Evolutionary conservation across 305 asterid genomes (phyloP), one percentile per base, ranked within the genome.

Genomic region (Fraxinus ornus): DNA sequence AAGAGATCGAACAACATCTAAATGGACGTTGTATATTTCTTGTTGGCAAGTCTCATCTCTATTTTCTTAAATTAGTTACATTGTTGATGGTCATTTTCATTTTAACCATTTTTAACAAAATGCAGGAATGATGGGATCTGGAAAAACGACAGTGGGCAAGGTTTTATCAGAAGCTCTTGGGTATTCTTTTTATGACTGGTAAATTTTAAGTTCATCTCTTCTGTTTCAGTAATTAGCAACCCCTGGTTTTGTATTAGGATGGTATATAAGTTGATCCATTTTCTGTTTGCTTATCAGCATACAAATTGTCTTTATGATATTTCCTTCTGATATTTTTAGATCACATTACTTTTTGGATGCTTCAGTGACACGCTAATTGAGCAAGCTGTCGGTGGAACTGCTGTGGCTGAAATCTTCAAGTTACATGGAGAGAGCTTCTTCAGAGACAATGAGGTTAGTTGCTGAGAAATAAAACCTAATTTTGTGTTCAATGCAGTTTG

Each of bases 111-210:
- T 68, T 44, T 85, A 10, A 26, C 68, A 64, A 79, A 26, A 86
- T 83, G 41, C 87, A 96, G 98, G 99, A 83, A 91, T 96, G 99
- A 96, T 96, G 98, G 99, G 98, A 79, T 96, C 98, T 36, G 99
- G 99, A 44, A 96, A 96, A 91, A 94, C 98, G 30, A 96, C 99
- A 5, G 94, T 96, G 30, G 99, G 98, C 83, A 88, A 88, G 84
- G 90, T 92, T 88, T 86, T 96, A 89, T 88, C 98, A 2, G 93
- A 91, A 85, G 89, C 92, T 81, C 95, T 96, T 79, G 93, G 88
- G 77, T 96, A 96, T 88, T 90, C 98, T 76, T 96, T 96, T 82
- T 88, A 80, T 52, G 98, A 96, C 91, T 93, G 98, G 98, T 95
- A 81, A 85, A 90, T 80, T 52, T 76, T 82, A 78, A 35, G 78